Conservation (phyloP, 106 monocot genomes). For the Platanthera guangdongensis region DNA sequence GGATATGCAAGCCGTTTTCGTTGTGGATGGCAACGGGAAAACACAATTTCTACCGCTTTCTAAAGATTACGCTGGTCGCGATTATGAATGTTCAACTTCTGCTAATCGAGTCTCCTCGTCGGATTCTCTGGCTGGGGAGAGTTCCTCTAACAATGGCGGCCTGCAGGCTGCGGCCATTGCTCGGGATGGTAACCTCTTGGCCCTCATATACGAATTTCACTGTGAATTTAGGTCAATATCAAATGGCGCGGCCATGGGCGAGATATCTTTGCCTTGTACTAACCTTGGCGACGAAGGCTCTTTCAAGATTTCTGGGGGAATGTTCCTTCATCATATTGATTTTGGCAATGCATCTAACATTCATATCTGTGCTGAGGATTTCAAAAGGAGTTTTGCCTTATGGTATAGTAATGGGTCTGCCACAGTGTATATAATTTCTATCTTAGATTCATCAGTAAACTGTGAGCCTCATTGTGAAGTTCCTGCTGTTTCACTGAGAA, state of each 20-base stretch:
- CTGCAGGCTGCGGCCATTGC: constrained; percentile 21
- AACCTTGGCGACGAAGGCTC: constrained; percentile 20
- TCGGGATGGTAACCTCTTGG: constrained; percentile 33
- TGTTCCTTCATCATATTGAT: constrained; percentile 33
- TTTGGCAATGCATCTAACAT: constrained; percentile 2
- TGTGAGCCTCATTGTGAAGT: constrained; percentile 45
- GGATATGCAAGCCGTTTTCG: constrained; percentile 20
- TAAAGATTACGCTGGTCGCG: constrained; percentile 20
- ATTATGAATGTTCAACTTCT: constrained; percentile 15
- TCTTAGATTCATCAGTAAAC: constrained; percentile 12
- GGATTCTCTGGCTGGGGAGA: constrained; percentile 15
- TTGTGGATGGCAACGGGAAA: constrained; percentile 46
- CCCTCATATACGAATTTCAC: constrained; percentile 25
- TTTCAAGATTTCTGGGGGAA: constrained; percentile 26
- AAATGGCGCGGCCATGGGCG: constrained; percentile 30
- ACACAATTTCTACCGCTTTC: constrained; percentile 28
- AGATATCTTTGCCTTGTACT: constrained; percentile 30
- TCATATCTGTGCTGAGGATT: constrained; percentile 8
- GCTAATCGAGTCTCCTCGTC: constrained; percentile 18
- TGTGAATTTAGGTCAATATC: constrained; percentile 48
- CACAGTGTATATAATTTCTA: constrained; percentile 31
- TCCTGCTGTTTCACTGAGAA: constrained; percentile 16
- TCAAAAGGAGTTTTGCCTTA: constrained; percentile 24
- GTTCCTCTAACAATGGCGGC: constrained; percentile 5
- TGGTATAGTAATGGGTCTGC: constrained; percentile 62